Percentiles rank a stretch among this genome's conserved stretches.
These are phyloP conservation scores for Coemansia sp. DNA, from an alignment of 192 early-diverging fungal genomes.

Conservation along the genomic window DNA sequence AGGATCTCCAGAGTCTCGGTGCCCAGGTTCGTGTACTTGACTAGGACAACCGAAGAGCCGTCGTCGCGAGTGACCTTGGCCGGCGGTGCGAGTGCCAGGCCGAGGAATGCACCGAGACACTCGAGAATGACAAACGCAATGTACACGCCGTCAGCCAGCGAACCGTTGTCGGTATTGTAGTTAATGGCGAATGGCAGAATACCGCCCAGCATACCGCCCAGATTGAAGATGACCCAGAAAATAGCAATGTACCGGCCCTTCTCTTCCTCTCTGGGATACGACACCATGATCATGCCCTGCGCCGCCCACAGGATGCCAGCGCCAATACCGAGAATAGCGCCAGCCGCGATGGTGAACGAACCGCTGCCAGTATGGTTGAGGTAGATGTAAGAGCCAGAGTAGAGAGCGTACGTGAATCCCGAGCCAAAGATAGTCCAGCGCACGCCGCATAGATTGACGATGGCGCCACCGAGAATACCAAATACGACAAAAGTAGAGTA, in stretches of 20 bases:
- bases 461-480: slow-evolving; percentile 73
- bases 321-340: slow-evolving; percentile 81
- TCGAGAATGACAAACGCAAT: slow-evolving; percentile 82
- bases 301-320: slow-evolving; percentile 83
- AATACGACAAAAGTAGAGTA: slow-evolving; percentile 80
- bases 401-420: slow-evolving; percentile 73
- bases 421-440: slow-evolving; percentile 70
- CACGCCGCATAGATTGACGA: slow-evolving; percentile 81
- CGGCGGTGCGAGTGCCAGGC: slow-evolving; percentile 67
- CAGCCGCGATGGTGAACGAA: slow-evolving; percentile 71
- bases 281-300: slow-evolving; percentile 83
- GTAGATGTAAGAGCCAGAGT: slow-evolving; percentile 76
- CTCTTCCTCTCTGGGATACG: slow-evolving; percentile 81
- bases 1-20: slow-evolving; percentile 64
- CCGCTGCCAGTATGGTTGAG: slow-evolving; percentile 64
- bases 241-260: slow-evolving; percentile 82
- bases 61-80: slow-evolving; percentile 68
- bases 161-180: slow-evolving; percentile 56
- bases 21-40: slow-evolving; percentile 70
- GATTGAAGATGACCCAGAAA: slow-evolving; percentile 91
- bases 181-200: slow-evolving; percentile 74
- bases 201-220: slow-evolving; percentile 81
- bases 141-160: slow-evolving; percentile 69
- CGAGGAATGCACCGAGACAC: slow-evolving; percentile 64
- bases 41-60: slow-evolving; percentile 68